These are phyloP conservation scores for Candida qinlingensis DNA, from an alignment of 805 yeast species.

Conservation along the genomic window DNA sequence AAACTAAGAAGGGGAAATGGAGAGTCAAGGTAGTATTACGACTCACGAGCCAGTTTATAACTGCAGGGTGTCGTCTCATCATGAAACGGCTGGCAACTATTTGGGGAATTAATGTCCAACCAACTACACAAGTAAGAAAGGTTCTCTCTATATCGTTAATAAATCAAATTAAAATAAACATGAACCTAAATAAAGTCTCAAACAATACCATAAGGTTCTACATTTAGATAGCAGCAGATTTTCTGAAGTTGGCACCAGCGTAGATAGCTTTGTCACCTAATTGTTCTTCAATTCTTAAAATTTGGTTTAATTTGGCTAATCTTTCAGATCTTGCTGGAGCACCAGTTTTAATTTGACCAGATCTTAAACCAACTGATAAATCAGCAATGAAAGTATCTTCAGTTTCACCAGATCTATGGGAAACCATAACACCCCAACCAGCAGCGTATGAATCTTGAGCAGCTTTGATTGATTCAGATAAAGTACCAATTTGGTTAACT, in stretches of 20 bases:
- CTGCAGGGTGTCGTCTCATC: no score
- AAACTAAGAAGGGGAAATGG: no score
- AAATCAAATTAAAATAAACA: no score
- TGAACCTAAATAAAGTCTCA: no score
- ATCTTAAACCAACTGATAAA: slow-evolving; percentile 93
- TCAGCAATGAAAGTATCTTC: slow-evolving; percentile 99
- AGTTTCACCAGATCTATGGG: slow-evolving; percentile 99
- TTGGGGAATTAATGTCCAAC: no score
- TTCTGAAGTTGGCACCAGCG: slow-evolving; percentile 90
- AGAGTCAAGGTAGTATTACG: no score
- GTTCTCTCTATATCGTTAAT: no score
- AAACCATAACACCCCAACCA: slow-evolving; percentile 99
- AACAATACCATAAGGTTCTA: no score
- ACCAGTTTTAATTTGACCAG: slow-evolving; percentile 99
- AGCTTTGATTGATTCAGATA: slow-evolving; percentile 94
- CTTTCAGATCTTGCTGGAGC: slow-evolving; percentile 99
- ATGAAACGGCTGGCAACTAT: no score
- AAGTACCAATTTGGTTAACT: slow-evolving; percentile 98
- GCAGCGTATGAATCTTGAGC: slow-evolving; percentile 93
- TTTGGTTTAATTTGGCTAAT: slow-evolving; percentile 98
- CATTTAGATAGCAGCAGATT: slow-evolving; percentile 29
- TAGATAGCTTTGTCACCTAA: slow-evolving; percentile 95
- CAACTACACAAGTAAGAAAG: no score
- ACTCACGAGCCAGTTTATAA: no score
- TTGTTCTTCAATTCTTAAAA: slow-evolving; percentile 97